These are phyloP conservation scores for Chlorella sorokiniana DNA, from an alignment of 139 green algal genomes.

Conservation along the genomic window DNA sequence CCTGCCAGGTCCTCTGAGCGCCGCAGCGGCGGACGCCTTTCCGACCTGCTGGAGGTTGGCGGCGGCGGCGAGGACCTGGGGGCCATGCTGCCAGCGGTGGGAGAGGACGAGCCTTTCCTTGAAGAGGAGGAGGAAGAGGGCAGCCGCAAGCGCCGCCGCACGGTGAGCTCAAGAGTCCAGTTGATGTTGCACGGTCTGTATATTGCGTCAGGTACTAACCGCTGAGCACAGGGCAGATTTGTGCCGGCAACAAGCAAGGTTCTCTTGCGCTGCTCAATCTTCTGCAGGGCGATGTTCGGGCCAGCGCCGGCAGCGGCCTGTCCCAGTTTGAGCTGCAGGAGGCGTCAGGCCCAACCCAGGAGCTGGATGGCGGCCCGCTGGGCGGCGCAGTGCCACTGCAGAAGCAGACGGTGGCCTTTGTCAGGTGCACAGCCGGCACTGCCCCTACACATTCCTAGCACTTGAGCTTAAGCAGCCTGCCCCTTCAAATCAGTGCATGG, in stretches of 20 bases:
- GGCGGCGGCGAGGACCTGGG: conserved; percentile 15
- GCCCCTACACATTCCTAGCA: too few relatives aligned
- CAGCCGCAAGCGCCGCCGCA: conserved; percentile 9
- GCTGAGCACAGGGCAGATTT: neutral
- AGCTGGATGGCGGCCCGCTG: neutral
- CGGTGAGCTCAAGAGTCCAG: too few relatives aligned
- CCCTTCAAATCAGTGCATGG: neutral
- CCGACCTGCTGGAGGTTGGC: conserved; percentile 7
- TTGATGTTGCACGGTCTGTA: neutral
- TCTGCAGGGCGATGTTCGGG: neutral
- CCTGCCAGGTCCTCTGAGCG: conserved; percentile 21
- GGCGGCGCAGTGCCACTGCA: neutral
- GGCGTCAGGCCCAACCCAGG: conserved; percentile 21
- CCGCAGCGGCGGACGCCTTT: conserved; percentile 5
- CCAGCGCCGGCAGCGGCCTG: neutral
- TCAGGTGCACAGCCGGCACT: too few relatives aligned
- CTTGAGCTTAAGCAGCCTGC: too few relatives aligned
- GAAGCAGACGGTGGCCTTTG: conserved; percentile 12
- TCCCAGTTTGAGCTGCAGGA: conserved; percentile 38
- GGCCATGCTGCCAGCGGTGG: conserved; percentile 35
- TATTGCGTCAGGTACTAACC: neutral
- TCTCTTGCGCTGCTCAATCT: neutral
- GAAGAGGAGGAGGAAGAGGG: conserved; percentile 1
- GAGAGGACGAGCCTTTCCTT: conserved; percentile 27
- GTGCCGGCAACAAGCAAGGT: too few relatives aligned